Evolutionary conservation across 176 grass and related monocot genomes (phyloP), one percentile per base, ranked within the genome.

Genomic region (Pontederia crassipes): DNA sequence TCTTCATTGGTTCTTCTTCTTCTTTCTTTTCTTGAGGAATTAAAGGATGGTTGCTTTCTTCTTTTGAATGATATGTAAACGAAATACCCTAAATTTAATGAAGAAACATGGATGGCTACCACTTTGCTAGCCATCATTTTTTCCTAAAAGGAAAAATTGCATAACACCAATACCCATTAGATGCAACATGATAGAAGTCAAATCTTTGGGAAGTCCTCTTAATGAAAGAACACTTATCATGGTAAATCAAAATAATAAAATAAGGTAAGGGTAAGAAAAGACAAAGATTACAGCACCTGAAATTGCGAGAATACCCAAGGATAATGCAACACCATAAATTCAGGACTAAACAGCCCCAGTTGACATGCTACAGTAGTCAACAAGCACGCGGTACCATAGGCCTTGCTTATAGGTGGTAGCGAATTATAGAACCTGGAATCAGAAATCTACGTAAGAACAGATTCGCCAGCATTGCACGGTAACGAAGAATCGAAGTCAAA

Each of bases 341-440:
- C 0, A 1, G 58, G 59, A 24, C 0, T 0, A 69, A 95, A 54
- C 50, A 95, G 71, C 9, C 62, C 61, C 24, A 95, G 49, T 58
- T 72, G 64, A 51, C 58, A 66, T 8, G 82, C 67, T 28, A 72
- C 67, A 3, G 90, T 79, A 15, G 78, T 79, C 28, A 86, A 64
- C 70, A 95, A 77, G 78, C 90, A 95, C 54, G 79, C 58, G 71
- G 86, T 90, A 32, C 86, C 86, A 69, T 74, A 95, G 61, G 90
- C 86, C 83, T 90, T 95, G 68, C 82, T 82, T 73, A 95, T 80
- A 20, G 90, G 86, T 64, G 86, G 90, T 84, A 95, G 90, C 18
- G 90, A 90, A 58, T 90, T 87, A 72, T 95, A 95, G 81, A 81
- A 95, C 79, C 86, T 95, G 86, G 47, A 81, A 79, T 40, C 32